Percentiles rank a stretch among this genome's conserved stretches.
phyloP scores from a whole-genome alignment of 78 protist species.

The Dictyostelium discoideum region DNA sequence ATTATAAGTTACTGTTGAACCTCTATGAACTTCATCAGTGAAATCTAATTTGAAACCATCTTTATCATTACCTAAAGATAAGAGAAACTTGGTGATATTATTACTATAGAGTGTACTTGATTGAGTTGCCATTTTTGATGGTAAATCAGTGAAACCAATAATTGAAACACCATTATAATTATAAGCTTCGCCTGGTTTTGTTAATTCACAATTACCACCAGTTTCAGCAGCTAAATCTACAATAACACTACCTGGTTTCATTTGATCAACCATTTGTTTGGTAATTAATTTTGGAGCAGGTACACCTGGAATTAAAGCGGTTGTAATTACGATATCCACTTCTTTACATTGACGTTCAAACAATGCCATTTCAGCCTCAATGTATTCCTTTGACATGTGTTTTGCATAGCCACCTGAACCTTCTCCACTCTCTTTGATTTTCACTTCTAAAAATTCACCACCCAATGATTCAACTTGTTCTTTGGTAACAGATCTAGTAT shows the following conservation, averaged over 20 bases:
- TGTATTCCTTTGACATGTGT: constrained; percentile 93
- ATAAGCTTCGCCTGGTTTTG: constrained; percentile 80
- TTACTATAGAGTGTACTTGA: constrained; percentile 88
- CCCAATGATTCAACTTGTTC: constrained; percentile 98
- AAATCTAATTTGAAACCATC: constrained; percentile 81
- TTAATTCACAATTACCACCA: constrained; percentile 97
- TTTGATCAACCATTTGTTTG: constrained; percentile 83
- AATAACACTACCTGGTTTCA: constrained; percentile 95
- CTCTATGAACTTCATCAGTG: constrained; percentile 82
- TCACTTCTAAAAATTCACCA: constrained; percentile 96
- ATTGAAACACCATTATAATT: constrained; percentile 90
- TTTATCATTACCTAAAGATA: constrained; percentile 33
- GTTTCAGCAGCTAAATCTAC: constrained; percentile 98
- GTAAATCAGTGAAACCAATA: constrained; percentile 98
- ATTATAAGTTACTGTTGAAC: constrained; percentile 10
- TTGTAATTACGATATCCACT: constrained; percentile 98
- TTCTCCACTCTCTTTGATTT: constrained; percentile 91
- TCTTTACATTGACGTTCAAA: constrained; percentile 91
- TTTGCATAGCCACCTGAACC: constrained; percentile 98
- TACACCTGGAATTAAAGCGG: constrained; percentile 98
- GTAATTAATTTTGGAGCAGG: constrained; percentile 93
- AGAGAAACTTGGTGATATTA: constrained; percentile 90
- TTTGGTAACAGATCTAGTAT: constrained; percentile 95
- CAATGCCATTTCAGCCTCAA: constrained; percentile 95
- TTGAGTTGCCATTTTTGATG: constrained; percentile 93